Conservation (phyloP, 2,329 filamentous ascomycete genomes). For the Colletotrichum brevisporum region DNA sequence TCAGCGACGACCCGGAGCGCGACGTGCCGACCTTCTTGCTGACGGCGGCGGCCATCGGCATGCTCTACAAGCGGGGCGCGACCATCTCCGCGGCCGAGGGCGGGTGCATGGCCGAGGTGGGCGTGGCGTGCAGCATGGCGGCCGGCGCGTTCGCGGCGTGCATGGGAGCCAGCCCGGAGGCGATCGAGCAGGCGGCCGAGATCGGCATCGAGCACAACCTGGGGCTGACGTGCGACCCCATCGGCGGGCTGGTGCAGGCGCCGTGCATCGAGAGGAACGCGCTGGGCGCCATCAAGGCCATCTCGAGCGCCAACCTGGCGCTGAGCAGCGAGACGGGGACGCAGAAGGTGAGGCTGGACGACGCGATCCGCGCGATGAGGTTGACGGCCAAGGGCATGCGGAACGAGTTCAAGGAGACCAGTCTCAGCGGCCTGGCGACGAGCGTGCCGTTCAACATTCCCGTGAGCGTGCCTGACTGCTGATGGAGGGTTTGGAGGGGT, state of each 20-base stretch:
- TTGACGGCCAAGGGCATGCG: constrained; percentile 66
- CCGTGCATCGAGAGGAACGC: constrained; percentile 67
- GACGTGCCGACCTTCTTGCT: constrained; percentile 64
- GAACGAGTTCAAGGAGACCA: constrained; percentile 68
- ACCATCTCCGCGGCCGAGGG: constrained; percentile 67
- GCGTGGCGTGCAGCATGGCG: constrained; percentile 66
- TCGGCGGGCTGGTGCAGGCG: constrained; percentile 64
- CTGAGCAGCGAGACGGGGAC: constrained; percentile 60
- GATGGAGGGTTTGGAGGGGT: constrained; percentile 20
- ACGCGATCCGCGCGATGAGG: constrained; percentile 65
- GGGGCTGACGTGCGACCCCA: constrained; percentile 65
- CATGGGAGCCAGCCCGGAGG: constrained; percentile 65
- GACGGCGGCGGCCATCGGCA: constrained; percentile 64
- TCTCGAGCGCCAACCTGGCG: constrained; percentile 64
- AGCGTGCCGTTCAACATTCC: constrained; percentile 65
- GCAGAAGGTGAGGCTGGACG: constrained; percentile 64
- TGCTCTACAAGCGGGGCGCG: constrained; percentile 67
- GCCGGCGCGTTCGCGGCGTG: constrained; percentile 65
- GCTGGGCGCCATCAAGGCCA: constrained; percentile 65
- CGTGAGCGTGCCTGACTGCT: constrained; percentile 67
- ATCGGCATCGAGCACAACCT: constrained; percentile 68
- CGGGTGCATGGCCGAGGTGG: constrained; percentile 68
- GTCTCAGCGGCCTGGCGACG: constrained; percentile 63
- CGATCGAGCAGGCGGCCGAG: constrained; percentile 65
- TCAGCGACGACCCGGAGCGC: constrained; percentile 64